Base-by-base conservation (phyloP, 1,284 basidiomycete species). In the Heterobasidion parviporum region DNA sequence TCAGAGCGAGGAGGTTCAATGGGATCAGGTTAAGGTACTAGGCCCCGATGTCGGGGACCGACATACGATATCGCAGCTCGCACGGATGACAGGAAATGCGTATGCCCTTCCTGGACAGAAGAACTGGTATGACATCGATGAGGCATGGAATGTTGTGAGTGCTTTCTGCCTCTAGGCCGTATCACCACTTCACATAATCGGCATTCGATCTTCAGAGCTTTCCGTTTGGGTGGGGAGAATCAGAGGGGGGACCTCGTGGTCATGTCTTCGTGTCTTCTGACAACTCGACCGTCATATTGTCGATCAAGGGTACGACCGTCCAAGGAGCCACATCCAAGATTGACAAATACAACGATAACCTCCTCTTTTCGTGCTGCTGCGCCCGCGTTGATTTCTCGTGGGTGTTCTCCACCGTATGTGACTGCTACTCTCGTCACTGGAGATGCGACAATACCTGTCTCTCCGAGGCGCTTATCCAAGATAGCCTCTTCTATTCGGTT, bases 351-450 rank as follows among this genome's bases (percentile, higher is more conserved):
- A 99, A 99, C 66, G 97, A 99, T 72, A 99, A 99, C 65, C 73
- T 97, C 61, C 74, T 98, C 20, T 98, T 98, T 72, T 98, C 94
- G 0, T 99, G 97, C 74, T 99, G 97, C 70, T 99, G 97, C 65
- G 96, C 95, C 3, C 79, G 87, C 34, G 92, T 98, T 36, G 92
- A 92, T 67, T 82, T 94, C 64, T 87, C 92, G 0, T 98, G 96
- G 95, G 67, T 70, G 7, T 73, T 75, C 62, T 74, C 80, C 43
- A 86, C 92, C 2, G 95, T 98, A 1, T 99, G 97, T 72, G 82
- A 92, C 64, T 99, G 97, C 73, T 95, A 88, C 67, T 71, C 75
- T 15, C 68, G 74, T n/a, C 68, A 73, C 41, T 87, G 81, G 76
- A 79, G 80, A 41, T 99, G 97, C 69, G 89, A 92, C 60, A 79